These are phyloP conservation scores for Clarireedia sp. DNA, from an alignment of 2,329 filamentous ascomycete genomes.

Conservation along the genomic window DNA sequence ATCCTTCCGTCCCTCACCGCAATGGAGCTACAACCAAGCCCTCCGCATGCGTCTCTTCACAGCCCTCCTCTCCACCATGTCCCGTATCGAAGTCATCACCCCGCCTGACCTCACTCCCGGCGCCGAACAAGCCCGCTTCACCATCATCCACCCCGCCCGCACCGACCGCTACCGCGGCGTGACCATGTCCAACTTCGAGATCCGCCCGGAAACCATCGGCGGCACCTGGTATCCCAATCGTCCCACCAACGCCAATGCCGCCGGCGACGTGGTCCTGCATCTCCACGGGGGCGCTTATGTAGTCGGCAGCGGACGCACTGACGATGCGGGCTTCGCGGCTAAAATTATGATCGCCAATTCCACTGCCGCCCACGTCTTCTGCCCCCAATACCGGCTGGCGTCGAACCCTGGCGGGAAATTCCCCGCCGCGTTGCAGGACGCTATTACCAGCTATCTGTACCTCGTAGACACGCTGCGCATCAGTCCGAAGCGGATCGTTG, in stretches of 20 bases:
- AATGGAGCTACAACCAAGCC: conserved; percentile 6
- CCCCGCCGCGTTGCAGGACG: conserved; percentile 43
- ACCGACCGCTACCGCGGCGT: not conserved
- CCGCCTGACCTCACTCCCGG: not conserved
- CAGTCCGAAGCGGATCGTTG: conserved; percentile 33
- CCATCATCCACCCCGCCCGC: not conserved
- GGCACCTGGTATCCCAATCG: conserved; percentile 27
- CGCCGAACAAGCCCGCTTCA: not conserved
- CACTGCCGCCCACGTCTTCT: conserved; percentile 33
- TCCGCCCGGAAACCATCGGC: conserved; percentile 13
- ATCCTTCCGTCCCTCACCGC: not conserved
- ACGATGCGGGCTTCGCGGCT: conserved; percentile 29
- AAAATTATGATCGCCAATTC: conserved; percentile 32
- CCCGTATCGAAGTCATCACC: not conserved
- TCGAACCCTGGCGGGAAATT: conserved; percentile 37
- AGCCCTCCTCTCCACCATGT: not conserved
- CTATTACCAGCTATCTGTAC: conserved; percentile 38
- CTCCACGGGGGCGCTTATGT: conserved; percentile 43
- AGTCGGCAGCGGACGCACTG: conserved; percentile 34
- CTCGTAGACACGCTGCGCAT: conserved; percentile 33
- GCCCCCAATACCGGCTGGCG: conserved; percentile 41
- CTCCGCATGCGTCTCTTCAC: not conserved
- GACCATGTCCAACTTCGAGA: not conserved
- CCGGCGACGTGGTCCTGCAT: conserved; percentile 34
- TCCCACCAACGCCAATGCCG: not conserved